Conservation (phyloP, 2,329 filamentous ascomycete genomes). For the Paecilomyces sp. region DNA sequence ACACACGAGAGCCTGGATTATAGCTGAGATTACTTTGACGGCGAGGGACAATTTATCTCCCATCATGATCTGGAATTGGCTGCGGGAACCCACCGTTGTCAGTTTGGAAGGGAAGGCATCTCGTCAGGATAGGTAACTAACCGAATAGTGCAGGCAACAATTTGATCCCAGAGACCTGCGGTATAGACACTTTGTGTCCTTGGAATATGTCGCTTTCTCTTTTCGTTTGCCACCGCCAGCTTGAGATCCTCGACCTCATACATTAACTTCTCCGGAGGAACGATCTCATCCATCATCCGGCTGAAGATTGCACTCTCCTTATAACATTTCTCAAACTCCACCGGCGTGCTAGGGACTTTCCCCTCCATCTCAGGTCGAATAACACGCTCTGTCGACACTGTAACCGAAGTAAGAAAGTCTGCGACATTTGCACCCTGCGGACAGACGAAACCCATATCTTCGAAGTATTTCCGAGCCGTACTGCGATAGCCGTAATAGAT, state of each 20-base stretch:
- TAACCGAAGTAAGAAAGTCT: slow-evolving; percentile 60
- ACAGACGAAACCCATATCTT: slow-evolving; percentile 56
- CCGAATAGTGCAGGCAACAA: slow-evolving; percentile 39
- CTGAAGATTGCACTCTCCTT: slow-evolving; percentile 43
- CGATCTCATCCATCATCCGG: slow-evolving; percentile 44
- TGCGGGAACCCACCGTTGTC: slow-evolving; percentile 24
- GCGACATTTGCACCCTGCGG: slow-evolving; percentile 55
- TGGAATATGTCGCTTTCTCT: slow-evolving; percentile 23
- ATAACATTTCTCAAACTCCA: slow-evolving; percentile 43
- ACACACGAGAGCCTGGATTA: slow-evolving; percentile 33
- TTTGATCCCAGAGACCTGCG: slow-evolving; percentile 28
- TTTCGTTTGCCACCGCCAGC: slow-evolving; percentile 21
- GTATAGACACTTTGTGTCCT: slow-evolving; percentile 24
- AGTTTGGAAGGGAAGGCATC: background rate
- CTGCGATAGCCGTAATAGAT: slow-evolving; percentile 56
- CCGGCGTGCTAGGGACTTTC: slow-evolving; percentile 25
- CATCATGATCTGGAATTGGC: slow-evolving; percentile 43
- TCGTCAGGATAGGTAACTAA: slow-evolving; percentile 1
- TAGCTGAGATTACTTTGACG: slow-evolving; percentile 39
- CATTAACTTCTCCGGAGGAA: slow-evolving; percentile 19
- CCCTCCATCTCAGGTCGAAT: slow-evolving; percentile 25
- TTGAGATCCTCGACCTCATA: slow-evolving; percentile 22
- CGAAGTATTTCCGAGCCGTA: slow-evolving; percentile 56
- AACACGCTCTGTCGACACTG: slow-evolving; percentile 45
- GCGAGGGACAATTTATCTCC: slow-evolving; percentile 44